Evolutionary conservation across 2,329 filamentous ascomycete species (phyloP), one percentile per base, ranked within the genome.

Genomic region (Fusarium incarnatum): DNA sequence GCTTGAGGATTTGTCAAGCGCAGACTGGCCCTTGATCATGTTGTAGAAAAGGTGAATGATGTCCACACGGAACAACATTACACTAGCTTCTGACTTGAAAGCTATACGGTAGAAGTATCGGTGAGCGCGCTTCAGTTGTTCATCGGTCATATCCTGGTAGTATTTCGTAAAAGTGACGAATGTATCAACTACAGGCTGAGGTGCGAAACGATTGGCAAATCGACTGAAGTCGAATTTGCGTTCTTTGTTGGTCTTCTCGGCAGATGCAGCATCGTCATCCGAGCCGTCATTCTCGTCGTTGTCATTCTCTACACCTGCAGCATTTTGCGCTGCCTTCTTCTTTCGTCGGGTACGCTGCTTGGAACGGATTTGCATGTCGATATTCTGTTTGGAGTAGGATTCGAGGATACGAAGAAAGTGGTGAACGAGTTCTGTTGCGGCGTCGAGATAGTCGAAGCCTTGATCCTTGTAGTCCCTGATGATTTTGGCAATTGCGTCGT

Each of bases 361-460:
- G 1, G 94, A 97, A 54, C 94, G 92, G 25, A 99, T 90, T 79
- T 98, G 94, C 85, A 99, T 89, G 75, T 98, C 94, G 8, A 92
- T 89, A 74, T 99, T 98, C 76, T 97, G 93, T 79, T 98, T 98
- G 0, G 94, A 95, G 77, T 98, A 99, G 8, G 89, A 88, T 80
- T 99, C 96, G 25, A 99, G 82, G 79, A 98, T 94, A 46, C 94
- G 92, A 56, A 98, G 83, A 77, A 98, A 98, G 56, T 97, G 93
- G 76, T 98, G 94, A 0, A 92, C 87, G 41, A 98, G 88, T 75
- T 99, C 95, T 2, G 95, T 98, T 61, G 92, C 91, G 8, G 94
- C 92, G 79, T 99, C 94, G 2, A 99, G 86, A 73, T 98, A 99
- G 58, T 94, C 93, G 73, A 98, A 96, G 0, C 93, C 92, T 81